A percentile compares a stretch with the other conserved stretches of the same genome.
Conservation (phyloP, 2,329 filamentous ascomycete species). For the Colletotrichum chrysophilum region DNA sequence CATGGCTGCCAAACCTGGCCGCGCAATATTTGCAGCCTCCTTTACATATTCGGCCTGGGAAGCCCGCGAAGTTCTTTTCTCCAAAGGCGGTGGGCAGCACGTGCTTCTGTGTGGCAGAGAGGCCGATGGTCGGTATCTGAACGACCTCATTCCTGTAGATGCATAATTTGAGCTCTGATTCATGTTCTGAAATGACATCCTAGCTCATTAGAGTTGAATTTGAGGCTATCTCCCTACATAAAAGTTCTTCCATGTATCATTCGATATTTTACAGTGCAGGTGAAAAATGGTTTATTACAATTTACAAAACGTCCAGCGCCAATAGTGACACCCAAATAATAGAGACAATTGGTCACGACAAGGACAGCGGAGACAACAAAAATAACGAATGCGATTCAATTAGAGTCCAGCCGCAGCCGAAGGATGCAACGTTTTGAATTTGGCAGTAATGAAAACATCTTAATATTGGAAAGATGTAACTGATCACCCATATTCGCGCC, state of each 20-base stretch:
- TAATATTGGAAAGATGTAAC: too few relatives aligned
- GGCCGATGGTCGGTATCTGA: background rate
- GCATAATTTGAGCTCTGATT: background rate
- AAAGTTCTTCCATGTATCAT: background rate
- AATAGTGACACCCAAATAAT: accelerated
- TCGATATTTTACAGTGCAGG: too few relatives aligned
- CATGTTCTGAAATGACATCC: accelerated
- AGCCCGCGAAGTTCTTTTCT: background rate
- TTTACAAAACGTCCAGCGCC: accelerated
- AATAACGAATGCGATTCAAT: too few relatives aligned
- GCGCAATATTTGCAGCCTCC: background rate
- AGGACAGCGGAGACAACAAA: too few relatives aligned
- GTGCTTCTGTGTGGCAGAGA: background rate
- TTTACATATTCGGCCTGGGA: background rate
- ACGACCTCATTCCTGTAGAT: background rate
- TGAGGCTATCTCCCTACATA: accelerated
- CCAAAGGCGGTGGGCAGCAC: background rate
- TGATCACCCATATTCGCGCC: too few relatives aligned
- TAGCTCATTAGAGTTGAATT: background rate
- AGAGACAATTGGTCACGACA: accelerated
- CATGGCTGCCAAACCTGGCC: background rate
- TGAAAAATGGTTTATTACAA: background rate
- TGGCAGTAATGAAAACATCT: too few relatives aligned
- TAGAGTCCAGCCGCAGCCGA: too few relatives aligned
- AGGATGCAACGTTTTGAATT: too few relatives aligned